Base-by-base conservation (phyloP, 495 filamentous ascomycete genomes). In the Cenococcum geophilum region DNA sequence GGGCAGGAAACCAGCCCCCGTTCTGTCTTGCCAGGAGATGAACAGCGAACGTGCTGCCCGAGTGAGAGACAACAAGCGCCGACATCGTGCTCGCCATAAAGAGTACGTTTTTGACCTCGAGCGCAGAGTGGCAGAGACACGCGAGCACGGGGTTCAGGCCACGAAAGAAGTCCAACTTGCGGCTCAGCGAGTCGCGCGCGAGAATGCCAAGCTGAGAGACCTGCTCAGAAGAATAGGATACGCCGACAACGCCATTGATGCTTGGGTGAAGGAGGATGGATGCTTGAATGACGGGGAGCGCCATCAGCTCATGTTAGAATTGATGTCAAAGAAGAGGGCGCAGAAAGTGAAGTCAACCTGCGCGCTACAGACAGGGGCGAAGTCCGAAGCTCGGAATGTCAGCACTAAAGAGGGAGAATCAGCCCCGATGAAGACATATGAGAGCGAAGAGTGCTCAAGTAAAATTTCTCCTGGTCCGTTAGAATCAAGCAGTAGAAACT, bases 31-130 rank as follows among this genome's bases (percentile, higher is more conserved):
- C 36, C 51, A 55, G 50, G 42, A 45, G 16, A 59, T 20, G 54
- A 67, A 43, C 32, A 42, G 9, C 50, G 55, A 63, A 18, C 63
- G 37, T 58, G 61, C 55, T 22, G 42, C 50, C 20, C 57, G 69
- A 11, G 37, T 71, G 27, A 35, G 58, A 50, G 58, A 60, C 32
- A 60, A 60, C 58, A 60, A 60, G 50, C 58, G 58, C 48, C 58
- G 58, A 43, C 58, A 60, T 60, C 58, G 58, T 49, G 49, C 58
- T 54, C 58, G 58, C 18, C 48, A 60, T 12, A 53, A 55, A 34
- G 58, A 60, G 35, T 60, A 60, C 50, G n/a, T 60, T 16, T 34
- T 47, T 11, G 58, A 60, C 21, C 58, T 60, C 22, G 58, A 60
- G 27, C 58, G 50, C 48, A 60, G 34, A 37, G 5, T 53, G 20